A percentile compares a stretch with the other conserved stretches of the same genome.
These are phyloP conservation scores for Mucor lusitanicus DNA, from an alignment of 371 early-diverging fungal species.

Conservation along the genomic window DNA sequence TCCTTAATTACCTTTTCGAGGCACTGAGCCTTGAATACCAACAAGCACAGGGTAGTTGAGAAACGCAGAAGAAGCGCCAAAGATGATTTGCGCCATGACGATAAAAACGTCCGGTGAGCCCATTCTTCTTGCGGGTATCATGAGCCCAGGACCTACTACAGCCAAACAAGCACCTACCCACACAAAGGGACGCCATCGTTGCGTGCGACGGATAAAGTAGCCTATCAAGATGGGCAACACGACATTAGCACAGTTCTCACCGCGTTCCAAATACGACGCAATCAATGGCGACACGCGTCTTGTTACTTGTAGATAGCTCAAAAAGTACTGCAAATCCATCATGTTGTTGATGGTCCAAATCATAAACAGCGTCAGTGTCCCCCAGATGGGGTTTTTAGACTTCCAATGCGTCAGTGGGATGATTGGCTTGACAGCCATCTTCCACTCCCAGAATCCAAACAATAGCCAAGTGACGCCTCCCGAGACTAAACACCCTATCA, in stretches of 20 bases:
- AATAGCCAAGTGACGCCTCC: slow-evolving; percentile 28
- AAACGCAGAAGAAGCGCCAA: slow-evolving; percentile 35
- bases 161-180: slow-evolving; percentile 66
- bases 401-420: slow-evolving; percentile 46
- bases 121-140: slow-evolving; percentile 20
- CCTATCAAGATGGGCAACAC: slow-evolving; percentile 24
- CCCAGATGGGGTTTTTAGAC: slow-evolving; percentile 39
- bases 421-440: slow-evolving; percentile 40
- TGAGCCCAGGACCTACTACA: slow-evolving; percentile 34
- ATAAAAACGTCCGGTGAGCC: slow-evolving; percentile 27
- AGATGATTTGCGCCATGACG: slow-evolving; percentile 33
- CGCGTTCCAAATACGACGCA: slow-evolving; percentile 36
- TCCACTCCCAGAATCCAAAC: slow-evolving; percentile 47
- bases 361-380: slow-evolving; percentile 37
- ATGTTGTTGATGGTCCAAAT: slow-evolving; percentile 40
- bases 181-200: slow-evolving; percentile 42
- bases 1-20: slow-evolving; percentile 5
- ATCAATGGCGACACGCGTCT: slow-evolving; percentile 22
- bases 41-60: slow-evolving; percentile 27
- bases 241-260: slow-evolving; percentile 34
- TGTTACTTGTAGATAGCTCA: slow-evolving; percentile 41
- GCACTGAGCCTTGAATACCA: slow-evolving; percentile 37
- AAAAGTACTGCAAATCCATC: slow-evolving; percentile 36
- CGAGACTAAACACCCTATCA: background rate
- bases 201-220: slow-evolving; percentile 37